Base-by-base conservation (phyloP, 140 eudicot genomes). In the Anethum foeniculum region DNA sequence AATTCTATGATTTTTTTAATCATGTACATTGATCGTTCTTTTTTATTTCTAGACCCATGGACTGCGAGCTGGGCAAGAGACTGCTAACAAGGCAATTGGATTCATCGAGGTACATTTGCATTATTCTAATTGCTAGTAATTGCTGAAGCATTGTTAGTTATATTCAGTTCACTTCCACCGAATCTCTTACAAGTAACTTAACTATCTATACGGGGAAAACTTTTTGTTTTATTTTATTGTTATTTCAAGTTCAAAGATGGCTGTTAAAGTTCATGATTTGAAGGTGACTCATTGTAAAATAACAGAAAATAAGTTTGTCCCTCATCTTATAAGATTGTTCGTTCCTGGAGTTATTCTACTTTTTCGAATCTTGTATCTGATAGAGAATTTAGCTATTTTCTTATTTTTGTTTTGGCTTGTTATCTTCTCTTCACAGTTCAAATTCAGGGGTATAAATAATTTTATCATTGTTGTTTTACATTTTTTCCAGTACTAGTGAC, bases 71-170 rank as follows among this genome's bases (percentile, higher is more conserved):
- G 97, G 97, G 72, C 90, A 92, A 85, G 93, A 90, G 87, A 85
- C 90, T 83, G 91, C 91, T 27, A 92, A 89, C 89, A 94, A 89
- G 81, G 90, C 89, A 11, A 90, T 90, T 73, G 98, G 96, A 87
- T 94, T 94, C 77, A 60, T 94, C 79, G 94, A 92, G 98, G 98
- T 92, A 87, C 77, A 52, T 83, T 78, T 76, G 38, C 28, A 47
- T 75, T 5, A 75, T 32, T 23, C 23, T 82, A 48, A 49, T 62
- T 46, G 34, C 73, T 60, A 30, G 74, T n/a, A n/a, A 7, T 73
- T 36, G 76, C 28, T 27, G 72, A 27, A 65, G 15, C 72, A 28
- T 4, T 65, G 62, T 18, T 18, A 52, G 62, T 52, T 19, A 19
- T 52, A 52, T 52, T 52, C 9, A 52, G 62, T 52, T 52, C 9